Base-by-base conservation (phyloP, 1,139 yeast species). In the Magnusiomyces fungicola region DNA sequence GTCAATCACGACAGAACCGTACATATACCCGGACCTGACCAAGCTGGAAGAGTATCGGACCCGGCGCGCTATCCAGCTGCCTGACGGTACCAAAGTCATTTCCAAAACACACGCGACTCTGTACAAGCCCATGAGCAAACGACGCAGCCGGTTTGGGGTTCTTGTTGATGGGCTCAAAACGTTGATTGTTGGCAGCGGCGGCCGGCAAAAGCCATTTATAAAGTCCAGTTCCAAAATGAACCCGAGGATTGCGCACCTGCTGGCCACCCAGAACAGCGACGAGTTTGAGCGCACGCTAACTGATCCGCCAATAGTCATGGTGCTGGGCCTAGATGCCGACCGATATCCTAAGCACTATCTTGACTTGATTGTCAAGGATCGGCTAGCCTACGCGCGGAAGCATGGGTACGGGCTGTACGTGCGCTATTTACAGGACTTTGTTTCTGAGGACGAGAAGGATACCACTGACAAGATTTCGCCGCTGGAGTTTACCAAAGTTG, bases 381-480 rank as follows among this genome's bases (percentile, higher is more conserved):
- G 96, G 61, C 82, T 83, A 29, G 84, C 83, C 60, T 89, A 88
- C 61, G 95, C 94, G 7, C 82, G 81, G 62, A 68, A 67, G 25
- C 88, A 86, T 59, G 74, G 75, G 41, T 88, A 82, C 64, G 97
- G 95, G 16, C 67, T 86, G 23, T 89, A 85, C 59, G 79, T 83
- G 18, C 76, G 96, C 52, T 89, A 95, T 87, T 63, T 75, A 38
- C 92, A 86, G 65, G 96, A 89, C 64, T 88, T 85, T 62, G 77
- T 25, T 10, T 42, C 90, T 89, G 14, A 61, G 72, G 40, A 61
- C 82, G 50, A 72, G 75, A 47, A 73, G 78, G 22, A 43, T 2
- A 16, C 18, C 10, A 22, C 55, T 43, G 52, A 49, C 37, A 49
- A 30, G 50, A 65, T 52, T 57, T 57, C 56, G 19, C 55, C 59